phyloP scores from a whole-genome alignment of 805 yeast genomes.

The Debaryomyces maramus region DNA sequence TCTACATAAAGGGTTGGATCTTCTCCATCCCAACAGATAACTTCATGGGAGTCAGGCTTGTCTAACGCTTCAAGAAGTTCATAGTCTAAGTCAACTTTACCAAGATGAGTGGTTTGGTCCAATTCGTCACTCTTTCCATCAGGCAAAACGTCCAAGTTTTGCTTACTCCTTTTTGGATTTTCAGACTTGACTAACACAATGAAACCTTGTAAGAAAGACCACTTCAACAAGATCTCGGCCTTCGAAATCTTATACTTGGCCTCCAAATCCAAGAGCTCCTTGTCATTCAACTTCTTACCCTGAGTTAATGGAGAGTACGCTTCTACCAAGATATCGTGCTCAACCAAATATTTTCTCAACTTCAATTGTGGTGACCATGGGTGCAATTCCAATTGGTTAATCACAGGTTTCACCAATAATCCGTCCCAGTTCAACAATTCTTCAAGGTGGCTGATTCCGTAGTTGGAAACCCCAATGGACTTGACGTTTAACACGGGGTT shows the following conservation, averaged over 20 bases:
- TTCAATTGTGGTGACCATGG: constrained; percentile 77
- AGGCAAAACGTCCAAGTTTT: constrained; percentile 55
- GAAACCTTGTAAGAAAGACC: constrained; percentile 73
- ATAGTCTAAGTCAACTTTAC: constrained; percentile 41
- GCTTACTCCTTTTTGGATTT: constrained; percentile 49
- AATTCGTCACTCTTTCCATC: constrained; percentile 24
- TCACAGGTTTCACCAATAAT: constrained; percentile 50
- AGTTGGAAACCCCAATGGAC: constrained; percentile 80
- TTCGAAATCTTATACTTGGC: constrained; percentile 48
- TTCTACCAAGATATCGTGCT: constrained; percentile 59
- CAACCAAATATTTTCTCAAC: constrained; percentile 58
- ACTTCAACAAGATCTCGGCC: constrained; percentile 67
- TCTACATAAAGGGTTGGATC: constrained; percentile 32
- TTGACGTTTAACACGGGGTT: constrained; percentile 53
- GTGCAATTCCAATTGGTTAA: constrained; percentile 80
- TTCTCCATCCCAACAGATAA: constrained; percentile 30
- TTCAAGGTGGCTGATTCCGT: constrained; percentile 57
- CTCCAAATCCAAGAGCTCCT: constrained; percentile 50
- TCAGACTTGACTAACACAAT: constrained; percentile 71
- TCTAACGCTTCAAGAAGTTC: constrained; percentile 37
- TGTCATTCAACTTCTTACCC: constrained; percentile 58
- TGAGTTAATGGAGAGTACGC: constrained; percentile 80
- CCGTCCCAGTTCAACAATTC: constrained; percentile 61
- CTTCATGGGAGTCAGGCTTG: constrained; percentile 36
- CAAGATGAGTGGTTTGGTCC: constrained; percentile 26